These are phyloP conservation scores for Podaxis pistillaris DNA, from an alignment of 768 basidiomycete genomes.

Conservation along the genomic window DNA sequence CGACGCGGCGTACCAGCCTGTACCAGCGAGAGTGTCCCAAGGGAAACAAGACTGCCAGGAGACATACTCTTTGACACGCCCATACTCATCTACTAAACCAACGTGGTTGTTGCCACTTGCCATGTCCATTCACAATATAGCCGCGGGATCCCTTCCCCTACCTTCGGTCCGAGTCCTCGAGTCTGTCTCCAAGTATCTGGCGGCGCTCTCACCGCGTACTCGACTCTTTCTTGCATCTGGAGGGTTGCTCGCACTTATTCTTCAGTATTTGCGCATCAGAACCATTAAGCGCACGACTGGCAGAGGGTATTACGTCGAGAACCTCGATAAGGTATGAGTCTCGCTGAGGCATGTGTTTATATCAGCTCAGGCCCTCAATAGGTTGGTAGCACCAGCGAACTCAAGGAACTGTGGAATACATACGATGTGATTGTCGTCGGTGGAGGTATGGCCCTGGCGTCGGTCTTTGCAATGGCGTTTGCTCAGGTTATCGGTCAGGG, in stretches of 20 bases:
- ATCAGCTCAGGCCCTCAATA: not conserved
- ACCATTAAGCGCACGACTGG: not conserved
- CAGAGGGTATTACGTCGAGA: conserved; percentile 1
- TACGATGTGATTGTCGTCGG: conserved; percentile 55
- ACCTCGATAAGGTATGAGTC: not conserved
- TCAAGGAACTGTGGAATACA: conserved; percentile 17
- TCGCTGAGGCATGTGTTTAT: not conserved
- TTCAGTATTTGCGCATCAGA: conserved; percentile 2
- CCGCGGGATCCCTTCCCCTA: not conserved
- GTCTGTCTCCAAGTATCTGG: not conserved
- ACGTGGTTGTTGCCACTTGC: not conserved
- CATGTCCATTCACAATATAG: conserved; percentile 3
- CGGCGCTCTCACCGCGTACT: too few species aligned
- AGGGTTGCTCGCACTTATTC: conserved; percentile 4
- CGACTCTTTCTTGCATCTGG: conserved; percentile 10
- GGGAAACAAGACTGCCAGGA: not conserved
- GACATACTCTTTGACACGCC: not conserved
- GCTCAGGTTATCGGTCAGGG: conserved; percentile 30
- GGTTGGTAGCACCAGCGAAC: conserved; percentile 10
- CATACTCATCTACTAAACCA: not conserved
- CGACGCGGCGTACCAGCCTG: not conserved
- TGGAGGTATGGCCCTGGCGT: conserved; percentile 39
- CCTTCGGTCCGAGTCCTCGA: not conserved
- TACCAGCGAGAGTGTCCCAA: not conserved
- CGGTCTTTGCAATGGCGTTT: not conserved